Base-by-base conservation (phyloP, 2,329 filamentous ascomycete genomes). In the Fusarium annulatum region DNA sequence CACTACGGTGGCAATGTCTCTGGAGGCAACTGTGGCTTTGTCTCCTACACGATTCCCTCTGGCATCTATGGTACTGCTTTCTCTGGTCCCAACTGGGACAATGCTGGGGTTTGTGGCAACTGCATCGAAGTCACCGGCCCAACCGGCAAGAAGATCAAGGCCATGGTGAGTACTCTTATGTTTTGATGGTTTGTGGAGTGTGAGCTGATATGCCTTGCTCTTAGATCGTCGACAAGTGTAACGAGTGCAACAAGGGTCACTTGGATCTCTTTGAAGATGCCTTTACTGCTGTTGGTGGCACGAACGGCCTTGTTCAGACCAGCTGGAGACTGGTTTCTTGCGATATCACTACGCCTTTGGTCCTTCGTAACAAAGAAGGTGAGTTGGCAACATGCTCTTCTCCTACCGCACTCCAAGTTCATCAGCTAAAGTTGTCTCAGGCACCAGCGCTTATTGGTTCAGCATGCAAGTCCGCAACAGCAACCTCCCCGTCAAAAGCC, bases 21-120 rank as follows among this genome's bases (percentile, higher is more conserved):
- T 21, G 90, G 90, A 43, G 91, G 91, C 61, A 86, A 84, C 58
- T 93, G 91, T 80, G 89, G 87, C 2, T 92, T 93, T 84, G 84
- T 85, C 9, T 87, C 85, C 55, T 92, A 92, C 82, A 89, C 85
- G 3, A 82, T 93, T 33, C 90, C 91, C 12, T 83, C 86, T 10
- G 84, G 84, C 14, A 80, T 92, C 68, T 90, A 84, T 75, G 91
- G 91, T 52, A 90, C 90, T 9, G 91, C 91, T 6, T 85, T 91
- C 55, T 89, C 90, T 1, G 86, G 86, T 48, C 81, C 84, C 5
- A 87, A 86, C 75, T 93, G 91, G 91, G 79, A 85, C 63, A 81
- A 77, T 57, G 85, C 88, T 4, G 85, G 82, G 39, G 83, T 88
- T 69, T 93, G 91, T 76, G 91, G 91, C 64, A 82, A 85, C 36